These are phyloP conservation scores for Cercophora newfieldiana DNA, from an alignment of 495 filamentous ascomycete species.

Conservation along the genomic window DNA sequence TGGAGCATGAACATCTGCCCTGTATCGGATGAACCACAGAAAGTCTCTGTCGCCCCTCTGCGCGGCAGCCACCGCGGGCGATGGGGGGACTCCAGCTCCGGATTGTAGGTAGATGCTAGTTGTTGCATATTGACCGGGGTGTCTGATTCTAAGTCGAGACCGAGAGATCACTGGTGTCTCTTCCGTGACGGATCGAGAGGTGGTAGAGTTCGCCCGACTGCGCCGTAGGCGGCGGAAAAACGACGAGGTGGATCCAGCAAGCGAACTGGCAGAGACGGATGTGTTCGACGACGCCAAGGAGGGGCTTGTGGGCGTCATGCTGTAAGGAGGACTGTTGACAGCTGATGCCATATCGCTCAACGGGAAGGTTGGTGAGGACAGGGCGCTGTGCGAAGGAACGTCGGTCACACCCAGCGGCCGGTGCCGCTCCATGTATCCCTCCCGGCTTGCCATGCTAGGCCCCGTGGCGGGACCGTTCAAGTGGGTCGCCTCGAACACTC, in stretches of 20 bases:
- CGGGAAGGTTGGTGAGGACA: background rate
- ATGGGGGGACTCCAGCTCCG: background rate
- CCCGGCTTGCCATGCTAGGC: background rate
- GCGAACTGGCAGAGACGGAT: background rate
- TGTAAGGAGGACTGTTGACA: no score
- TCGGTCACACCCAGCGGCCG: no score
- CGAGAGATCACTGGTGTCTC: background rate
- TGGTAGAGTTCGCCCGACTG: background rate
- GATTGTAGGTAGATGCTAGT: conserved; percentile 14
- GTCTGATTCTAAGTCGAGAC: background rate
- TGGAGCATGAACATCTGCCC: background rate
- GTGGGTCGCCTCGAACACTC: no score
- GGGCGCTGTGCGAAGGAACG: background rate
- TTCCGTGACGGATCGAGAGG: background rate
- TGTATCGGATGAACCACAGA: background rate
- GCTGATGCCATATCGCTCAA: background rate
- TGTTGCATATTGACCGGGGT: background rate
- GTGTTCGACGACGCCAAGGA: background rate
- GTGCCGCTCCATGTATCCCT: no score
- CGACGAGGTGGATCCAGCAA: background rate
- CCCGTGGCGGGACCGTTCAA: no score
- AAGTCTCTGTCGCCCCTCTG: conserved; percentile 8
- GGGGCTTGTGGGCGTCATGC: background rate
- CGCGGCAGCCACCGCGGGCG: conserved; percentile 2
- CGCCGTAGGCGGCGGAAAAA: background rate